These are phyloP conservation scores for Misopates orontium DNA, from an alignment of 257 asterid species.

Conservation along the genomic window DNA sequence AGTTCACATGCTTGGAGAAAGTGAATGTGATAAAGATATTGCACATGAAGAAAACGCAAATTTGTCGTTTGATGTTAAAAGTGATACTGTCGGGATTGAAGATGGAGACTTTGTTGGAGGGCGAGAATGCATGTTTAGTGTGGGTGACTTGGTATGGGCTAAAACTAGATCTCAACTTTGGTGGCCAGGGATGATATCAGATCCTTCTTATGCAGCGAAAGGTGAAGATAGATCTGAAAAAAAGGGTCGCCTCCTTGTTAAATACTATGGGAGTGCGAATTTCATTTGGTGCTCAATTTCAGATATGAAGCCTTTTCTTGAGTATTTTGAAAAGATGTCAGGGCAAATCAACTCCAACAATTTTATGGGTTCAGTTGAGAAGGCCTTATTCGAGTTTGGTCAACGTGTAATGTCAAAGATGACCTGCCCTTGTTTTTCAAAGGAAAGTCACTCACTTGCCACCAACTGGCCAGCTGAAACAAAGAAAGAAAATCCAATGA, in stretches of 20 bases:
- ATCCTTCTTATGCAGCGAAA: constrained; percentile 38
- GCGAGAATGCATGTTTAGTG: constrained; percentile 35
- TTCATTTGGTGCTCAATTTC: constrained; percentile 48
- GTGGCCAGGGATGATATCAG: constrained; percentile 85
- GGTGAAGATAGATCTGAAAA: constrained; percentile 30
- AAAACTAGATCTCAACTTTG: constrained; percentile 59
- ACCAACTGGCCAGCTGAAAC: constrained; percentile 14
- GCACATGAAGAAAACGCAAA: constrained; percentile 24
- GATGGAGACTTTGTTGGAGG: constrained; percentile 24
- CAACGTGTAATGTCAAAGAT: constrained; percentile 52
- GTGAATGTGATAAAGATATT: constrained; percentile 24
- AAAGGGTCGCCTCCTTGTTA: constrained; percentile 45
- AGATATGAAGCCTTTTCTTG: constrained; percentile 66
- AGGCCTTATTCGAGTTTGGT: constrained; percentile 61
- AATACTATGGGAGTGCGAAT: constrained; percentile 50
- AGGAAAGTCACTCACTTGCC: constrained; percentile 30
- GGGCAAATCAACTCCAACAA: constrained; percentile 43
- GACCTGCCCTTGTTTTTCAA: constrained; percentile 70
- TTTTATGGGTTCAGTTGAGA: constrained; percentile 62
- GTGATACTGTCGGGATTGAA: constrained; percentile 20
- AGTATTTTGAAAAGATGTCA: constrained; percentile 53
- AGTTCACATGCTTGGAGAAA: constrained; percentile 17
- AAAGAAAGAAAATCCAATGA: constrained; percentile 20
- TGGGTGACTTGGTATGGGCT: constrained; percentile 78
- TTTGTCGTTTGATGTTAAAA: constrained; percentile 21